Conservation (phyloP, 148 eudicot genomes). For the Rhododendron simsii region DNA sequence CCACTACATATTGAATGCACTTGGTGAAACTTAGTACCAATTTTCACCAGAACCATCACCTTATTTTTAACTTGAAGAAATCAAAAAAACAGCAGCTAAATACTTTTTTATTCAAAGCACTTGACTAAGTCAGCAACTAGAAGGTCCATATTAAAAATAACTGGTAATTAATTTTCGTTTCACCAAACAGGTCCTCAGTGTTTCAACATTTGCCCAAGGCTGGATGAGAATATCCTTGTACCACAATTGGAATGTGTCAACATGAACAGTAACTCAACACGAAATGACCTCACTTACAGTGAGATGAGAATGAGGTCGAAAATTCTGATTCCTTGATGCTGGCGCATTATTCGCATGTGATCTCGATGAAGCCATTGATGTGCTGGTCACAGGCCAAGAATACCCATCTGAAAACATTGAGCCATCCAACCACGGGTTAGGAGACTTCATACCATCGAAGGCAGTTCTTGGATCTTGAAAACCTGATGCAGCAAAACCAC, state of each 20-base stretch:
- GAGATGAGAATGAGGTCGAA: constrained; percentile 30
- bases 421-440: constrained; percentile 7
- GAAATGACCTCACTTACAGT: constrained; percentile 27
- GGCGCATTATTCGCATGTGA: constrained; percentile 23
- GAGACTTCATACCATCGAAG: not conserved
- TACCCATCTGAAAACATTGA: constrained; percentile 2
- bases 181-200: not conserved
- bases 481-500: constrained; percentile 1
- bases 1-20: not conserved
- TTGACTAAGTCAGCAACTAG: not conserved
- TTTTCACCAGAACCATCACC: not conserved
- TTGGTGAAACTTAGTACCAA: not conserved
- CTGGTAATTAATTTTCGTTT: not conserved
- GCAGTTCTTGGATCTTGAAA: not conserved
- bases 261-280: not conserved
- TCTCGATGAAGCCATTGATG: constrained; percentile 15
- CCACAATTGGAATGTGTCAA: not conserved
- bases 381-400: not conserved
- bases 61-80: not conserved
- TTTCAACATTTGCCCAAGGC: not conserved
- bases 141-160: not conserved
- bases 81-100: not conserved
- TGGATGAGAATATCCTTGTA: not conserved
- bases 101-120: not conserved
- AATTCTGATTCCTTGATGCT: constrained; percentile 36